Conservation (phyloP, 257 asterid species). For the Leptodermis oblonga region DNA sequence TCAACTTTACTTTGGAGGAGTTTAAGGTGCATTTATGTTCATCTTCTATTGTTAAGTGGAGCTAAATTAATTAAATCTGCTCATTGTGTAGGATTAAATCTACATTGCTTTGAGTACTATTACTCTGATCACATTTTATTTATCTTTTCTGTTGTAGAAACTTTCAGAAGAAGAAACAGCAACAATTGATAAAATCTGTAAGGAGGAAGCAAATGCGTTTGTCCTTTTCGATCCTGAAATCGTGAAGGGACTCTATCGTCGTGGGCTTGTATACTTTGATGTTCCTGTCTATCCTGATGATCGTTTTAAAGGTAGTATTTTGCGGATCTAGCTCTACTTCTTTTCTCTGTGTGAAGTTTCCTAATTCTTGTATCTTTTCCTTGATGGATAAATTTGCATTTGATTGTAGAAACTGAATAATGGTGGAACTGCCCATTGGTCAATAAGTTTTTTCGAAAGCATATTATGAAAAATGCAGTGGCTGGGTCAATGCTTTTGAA, state of each 20-base stretch:
- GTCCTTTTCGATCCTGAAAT: slow-evolving; percentile 88
- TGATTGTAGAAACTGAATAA: neutral
- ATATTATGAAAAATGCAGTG: neutral
- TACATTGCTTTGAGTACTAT: neutral
- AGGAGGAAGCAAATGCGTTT: slow-evolving; percentile 93
- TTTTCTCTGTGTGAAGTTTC: neutral
- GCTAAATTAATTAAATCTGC: neutral
- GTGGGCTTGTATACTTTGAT: slow-evolving; percentile 94
- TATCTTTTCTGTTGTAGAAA: slow-evolving; percentile 46
- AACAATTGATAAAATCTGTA: slow-evolving; percentile 94
- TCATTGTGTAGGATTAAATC: neutral
- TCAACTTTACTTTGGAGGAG: slow-evolving; percentile 96
- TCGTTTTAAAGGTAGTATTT: slow-evolving; percentile 79
- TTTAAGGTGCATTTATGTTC: slow-evolving; percentile 55
- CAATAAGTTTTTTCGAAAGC: neutral
- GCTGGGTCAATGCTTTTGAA: neutral
- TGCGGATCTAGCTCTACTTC: neutral
- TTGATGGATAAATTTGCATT: neutral
- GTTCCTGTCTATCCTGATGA: slow-evolving; percentile 96
- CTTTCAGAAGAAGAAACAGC: slow-evolving; percentile 98
- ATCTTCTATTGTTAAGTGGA: neutral
- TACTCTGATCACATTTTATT: slow-evolving; percentile 5
- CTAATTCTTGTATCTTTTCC: neutral
- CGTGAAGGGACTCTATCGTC: slow-evolving; percentile 72
- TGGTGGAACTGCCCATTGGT: neutral